phyloP scores from a whole-genome alignment of 2,329 filamentous ascomycete species.

The Trichoderma lentiforme region DNA sequence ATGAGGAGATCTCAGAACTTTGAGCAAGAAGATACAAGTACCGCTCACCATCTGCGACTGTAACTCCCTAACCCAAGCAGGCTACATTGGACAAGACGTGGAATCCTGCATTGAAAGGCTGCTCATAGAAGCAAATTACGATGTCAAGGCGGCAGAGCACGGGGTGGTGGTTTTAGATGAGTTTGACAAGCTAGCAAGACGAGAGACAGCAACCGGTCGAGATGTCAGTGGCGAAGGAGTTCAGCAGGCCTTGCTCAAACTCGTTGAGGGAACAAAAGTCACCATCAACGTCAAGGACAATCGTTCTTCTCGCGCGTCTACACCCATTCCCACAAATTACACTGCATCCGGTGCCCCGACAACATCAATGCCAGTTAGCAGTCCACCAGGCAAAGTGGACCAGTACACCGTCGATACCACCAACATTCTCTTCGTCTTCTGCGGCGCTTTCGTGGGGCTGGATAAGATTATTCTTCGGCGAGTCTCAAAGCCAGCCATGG shows the following conservation, averaged over 20 bases:
- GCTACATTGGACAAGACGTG: conserved; percentile 97
- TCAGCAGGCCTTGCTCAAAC: conserved; percentile 91
- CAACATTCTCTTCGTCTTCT: conserved; percentile 96
- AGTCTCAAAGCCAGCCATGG: conserved; percentile 81
- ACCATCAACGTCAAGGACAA: conserved; percentile 86
- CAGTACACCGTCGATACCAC: conserved; percentile 81
- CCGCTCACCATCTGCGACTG: conserved; percentile 96
- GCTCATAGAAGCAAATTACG: conserved; percentile 85
- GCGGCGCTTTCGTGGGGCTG: conserved; percentile 88
- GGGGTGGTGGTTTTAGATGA: conserved; percentile 96
- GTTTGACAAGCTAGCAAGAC: conserved; percentile 92
- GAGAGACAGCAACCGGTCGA: conserved; percentile 82
- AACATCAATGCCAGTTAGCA: conserved; percentile 44
- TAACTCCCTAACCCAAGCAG: conserved; percentile 91
- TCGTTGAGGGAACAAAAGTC: conserved; percentile 92
- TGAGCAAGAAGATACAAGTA: conserved; percentile 89
- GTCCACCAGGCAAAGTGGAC: conserved; percentile 52
- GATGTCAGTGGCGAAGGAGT: conserved; percentile 96
- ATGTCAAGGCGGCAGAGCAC: conserved; percentile 76
- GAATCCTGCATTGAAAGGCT: conserved; percentile 90
- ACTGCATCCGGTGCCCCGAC: conserved; percentile 42
- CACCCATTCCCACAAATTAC: conserved; percentile 53
- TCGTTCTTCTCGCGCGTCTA: conserved; percentile 53
- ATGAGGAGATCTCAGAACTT: conserved; percentile 58
- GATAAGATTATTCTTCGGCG: conserved; percentile 84